Evolutionary conservation across 164 flowering plant genomes (phyloP).

Genomic region (Annona squamosa): DNA sequence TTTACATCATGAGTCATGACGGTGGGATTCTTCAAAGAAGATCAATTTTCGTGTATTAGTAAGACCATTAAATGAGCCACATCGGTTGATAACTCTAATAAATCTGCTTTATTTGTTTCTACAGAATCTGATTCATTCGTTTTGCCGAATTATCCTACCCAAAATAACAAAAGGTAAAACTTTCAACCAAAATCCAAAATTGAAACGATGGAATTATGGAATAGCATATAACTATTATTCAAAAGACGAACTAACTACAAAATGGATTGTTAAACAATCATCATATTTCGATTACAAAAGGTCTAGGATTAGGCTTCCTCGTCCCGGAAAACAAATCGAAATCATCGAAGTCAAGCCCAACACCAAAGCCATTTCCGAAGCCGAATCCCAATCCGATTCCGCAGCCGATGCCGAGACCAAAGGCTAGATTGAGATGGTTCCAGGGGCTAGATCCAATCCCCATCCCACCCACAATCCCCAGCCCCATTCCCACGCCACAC

Average conservation of each 20-base stretch:
- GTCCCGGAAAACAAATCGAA: constrained; percentile 8
- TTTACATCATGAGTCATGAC: no score
- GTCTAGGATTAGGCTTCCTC: constrained; percentile 12
- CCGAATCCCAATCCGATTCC: constrained; percentile 58
- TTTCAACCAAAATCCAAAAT: not conserved
- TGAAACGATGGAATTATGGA: not conserved
- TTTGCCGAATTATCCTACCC: not conserved
- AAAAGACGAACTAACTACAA: no score
- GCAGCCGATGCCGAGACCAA: constrained; percentile 55
- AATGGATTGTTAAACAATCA: not conserved
- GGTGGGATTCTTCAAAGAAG: no score
- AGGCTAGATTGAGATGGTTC: constrained; percentile 42
- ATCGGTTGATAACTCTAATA: no score
- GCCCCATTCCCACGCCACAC: constrained; percentile 60
- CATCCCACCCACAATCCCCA: constrained; percentile 53
- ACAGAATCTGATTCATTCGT: no score
- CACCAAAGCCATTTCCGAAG: constrained; percentile 46
- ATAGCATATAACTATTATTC: not conserved
- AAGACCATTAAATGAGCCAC: no score
- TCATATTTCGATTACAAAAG: constrained; percentile 20
- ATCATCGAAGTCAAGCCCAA: constrained; percentile 25
- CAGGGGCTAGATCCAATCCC: constrained; percentile 41
- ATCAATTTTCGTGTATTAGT: no score
- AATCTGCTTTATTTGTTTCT: no score
- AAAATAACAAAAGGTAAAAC: not conserved